Evolutionary conservation across 2,329 filamentous ascomycete genomes (phyloP), one percentile per base, ranked within the genome.

Genomic region (Fusarium tjaetaba): DNA sequence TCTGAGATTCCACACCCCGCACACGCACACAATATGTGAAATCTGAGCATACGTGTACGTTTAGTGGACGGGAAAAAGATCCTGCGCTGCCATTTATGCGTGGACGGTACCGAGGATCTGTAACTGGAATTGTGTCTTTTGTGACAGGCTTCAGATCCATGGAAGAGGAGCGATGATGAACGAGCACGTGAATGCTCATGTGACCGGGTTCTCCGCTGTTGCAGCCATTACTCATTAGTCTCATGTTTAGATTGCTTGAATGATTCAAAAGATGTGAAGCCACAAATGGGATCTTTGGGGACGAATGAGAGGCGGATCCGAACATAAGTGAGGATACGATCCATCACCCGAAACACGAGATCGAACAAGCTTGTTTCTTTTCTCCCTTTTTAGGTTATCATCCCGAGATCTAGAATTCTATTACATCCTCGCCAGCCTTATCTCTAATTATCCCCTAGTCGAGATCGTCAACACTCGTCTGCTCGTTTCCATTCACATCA

Each of bases 401-500:
- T 18, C 42, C 24, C 38, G 45, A 30, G 22, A 39, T 46, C 39
- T 41, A 55, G 34, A 28, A 14, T 41, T 43, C 26, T 28, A 41
- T 49, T 36, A 20, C 42, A 38, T 2, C 15, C 20, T 36, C 13
- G 11, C 30, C 28, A 34, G 46, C 16, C 9, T 16, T 14, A 16
- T n/a, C 11, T 38, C 38, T 6, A 24, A 52, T 30, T 14, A 15
- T 7, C 20, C 7, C 5, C 68, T 69, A 88, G 66, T 88, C 86
- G 7, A 87, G 82, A 70, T 87, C 85, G 62, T 86, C 84, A 2
- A 80, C 78, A 61, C 75, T 82, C 7, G 81, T 83, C 46, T 80
- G 61, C 5, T 48, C 59, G 11, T 46, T 65, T 4, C 59, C 76
- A 11, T 77, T 61, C 24, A 77, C 65, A 7, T 66, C 73, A 57